Percentiles rank a stretch among this genome's conserved stretches.
Conservation (phyloP, 1,139 yeast genomes). For the Yamadazyma spencermartinsiae region DNA sequence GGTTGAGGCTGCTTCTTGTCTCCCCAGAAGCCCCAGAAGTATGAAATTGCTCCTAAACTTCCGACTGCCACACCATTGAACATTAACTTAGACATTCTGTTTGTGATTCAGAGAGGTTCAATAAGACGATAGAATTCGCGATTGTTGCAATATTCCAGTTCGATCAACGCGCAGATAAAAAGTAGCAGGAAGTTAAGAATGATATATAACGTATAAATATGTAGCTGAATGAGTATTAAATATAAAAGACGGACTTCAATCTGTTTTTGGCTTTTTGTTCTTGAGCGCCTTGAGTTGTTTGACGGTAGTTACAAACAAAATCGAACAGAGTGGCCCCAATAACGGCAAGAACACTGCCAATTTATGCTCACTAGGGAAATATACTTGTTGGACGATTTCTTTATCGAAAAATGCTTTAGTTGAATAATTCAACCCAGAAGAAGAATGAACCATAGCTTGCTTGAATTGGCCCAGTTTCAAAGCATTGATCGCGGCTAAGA, state of each 20-base stretch:
- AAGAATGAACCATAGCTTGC: slow-evolving; percentile 53
- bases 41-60: slow-evolving; percentile 43
- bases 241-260: no score
- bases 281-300: slow-evolving; percentile 28
- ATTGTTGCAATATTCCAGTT: slow-evolving; percentile 1
- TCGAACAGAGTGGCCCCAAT: slow-evolving; percentile 79
- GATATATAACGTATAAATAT: no score
- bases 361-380: slow-evolving; percentile 93
- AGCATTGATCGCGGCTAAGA: slow-evolving; percentile 32
- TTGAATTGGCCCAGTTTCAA: slow-evolving; percentile 36
- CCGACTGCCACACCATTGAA: slow-evolving; percentile 36
- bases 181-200: no score
- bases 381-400: slow-evolving; percentile 92
- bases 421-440: slow-evolving; percentile 54
- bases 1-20: slow-evolving; percentile 16
- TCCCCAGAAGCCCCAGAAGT: slow-evolving; percentile 40
- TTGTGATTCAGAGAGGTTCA: no score
- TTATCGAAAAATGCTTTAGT: slow-evolving; percentile 87
- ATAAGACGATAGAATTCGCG: no score
- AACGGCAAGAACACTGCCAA: slow-evolving; percentile 90
- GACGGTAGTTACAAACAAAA: slow-evolving; percentile 59
- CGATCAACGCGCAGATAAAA: no score
- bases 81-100: slow-evolving; percentile 32
- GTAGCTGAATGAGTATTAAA: no score
- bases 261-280: not conserved